Evolutionary conservation across 2,329 filamentous ascomycete genomes (phyloP).

Genomic region (Penicillium thymicola): DNA sequence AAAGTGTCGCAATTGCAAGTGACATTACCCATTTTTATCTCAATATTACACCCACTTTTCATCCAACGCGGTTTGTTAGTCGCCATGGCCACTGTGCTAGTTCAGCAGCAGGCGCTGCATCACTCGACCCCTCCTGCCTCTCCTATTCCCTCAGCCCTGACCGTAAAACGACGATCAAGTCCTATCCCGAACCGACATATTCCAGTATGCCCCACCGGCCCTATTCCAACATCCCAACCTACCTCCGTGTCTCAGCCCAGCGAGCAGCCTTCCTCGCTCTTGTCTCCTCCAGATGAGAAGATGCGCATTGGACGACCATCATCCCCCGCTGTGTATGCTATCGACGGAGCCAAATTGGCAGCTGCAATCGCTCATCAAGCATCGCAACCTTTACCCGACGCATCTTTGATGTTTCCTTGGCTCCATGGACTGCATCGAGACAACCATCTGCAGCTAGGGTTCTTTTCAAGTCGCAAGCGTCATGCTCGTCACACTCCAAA

Average conservation of each 20-base stretch:
- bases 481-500: slow-evolving; percentile 67
- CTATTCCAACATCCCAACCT: slow-evolving; percentile 56
- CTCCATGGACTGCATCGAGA: slow-evolving; percentile 85
- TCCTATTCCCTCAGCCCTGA: slow-evolving; percentile 49
- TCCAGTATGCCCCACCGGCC: slow-evolving; percentile 81
- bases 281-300: slow-evolving; percentile 70
- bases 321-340: slow-evolving; percentile 60
- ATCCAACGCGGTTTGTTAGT: background rate
- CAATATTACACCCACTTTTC: background rate
- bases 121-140: slow-evolving; percentile 51
- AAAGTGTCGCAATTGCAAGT: background rate
- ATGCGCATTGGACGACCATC: slow-evolving; percentile 54
- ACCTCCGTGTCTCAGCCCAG: slow-evolving; percentile 40
- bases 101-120: slow-evolving; percentile 46
- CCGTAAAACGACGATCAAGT: slow-evolving; percentile 58
- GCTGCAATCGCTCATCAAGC: slow-evolving; percentile 73
- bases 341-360: slow-evolving; percentile 66
- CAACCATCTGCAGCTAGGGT: slow-evolving; percentile 84
- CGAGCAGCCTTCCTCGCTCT: slow-evolving; percentile 62
- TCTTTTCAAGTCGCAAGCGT: slow-evolving; percentile 77
- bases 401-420: slow-evolving; percentile 91
- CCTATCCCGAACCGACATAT: slow-evolving; percentile 85
- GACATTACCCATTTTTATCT: background rate
- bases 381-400: slow-evolving; percentile 76
- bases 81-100: slow-evolving; percentile 47